phyloP scores from a whole-genome alignment of 768 basidiomycete species.

The Suillus subaureus region DNA sequence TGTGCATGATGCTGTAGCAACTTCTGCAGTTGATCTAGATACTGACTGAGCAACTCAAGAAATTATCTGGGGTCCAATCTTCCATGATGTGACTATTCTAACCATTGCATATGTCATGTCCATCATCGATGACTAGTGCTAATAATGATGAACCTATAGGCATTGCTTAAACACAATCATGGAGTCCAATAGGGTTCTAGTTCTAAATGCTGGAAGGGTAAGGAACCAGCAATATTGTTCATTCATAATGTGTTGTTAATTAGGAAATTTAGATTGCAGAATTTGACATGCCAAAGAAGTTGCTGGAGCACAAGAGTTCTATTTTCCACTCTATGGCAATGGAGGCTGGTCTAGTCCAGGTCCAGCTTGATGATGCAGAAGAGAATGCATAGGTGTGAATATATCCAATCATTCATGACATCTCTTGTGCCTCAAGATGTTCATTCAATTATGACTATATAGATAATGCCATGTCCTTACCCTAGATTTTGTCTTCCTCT shows the following conservation, averaged over 20 bases:
- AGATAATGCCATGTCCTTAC: background rate
- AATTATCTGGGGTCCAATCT: constrained; percentile 80
- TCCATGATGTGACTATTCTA: constrained; percentile 77
- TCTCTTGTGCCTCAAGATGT: too few relatives aligned
- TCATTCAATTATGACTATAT: background rate
- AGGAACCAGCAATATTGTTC: constrained; percentile 17
- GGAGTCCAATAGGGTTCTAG: constrained; percentile 78
- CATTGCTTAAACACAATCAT: constrained; percentile 85
- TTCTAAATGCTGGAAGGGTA: constrained; percentile 79
- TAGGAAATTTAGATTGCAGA: constrained; percentile 57
- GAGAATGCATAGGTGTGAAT: background rate
- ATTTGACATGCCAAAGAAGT: constrained; percentile 66
- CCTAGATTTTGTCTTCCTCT: background rate
- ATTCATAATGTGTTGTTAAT: background rate
- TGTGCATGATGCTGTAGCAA: constrained; percentile 48
- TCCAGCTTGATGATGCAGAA: constrained; percentile 1
- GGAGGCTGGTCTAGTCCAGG: constrained; percentile 56
- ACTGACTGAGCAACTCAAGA: constrained; percentile 89
- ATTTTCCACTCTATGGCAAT: constrained; percentile 64
- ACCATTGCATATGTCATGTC: constrained; percentile 72
- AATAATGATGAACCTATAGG: constrained; percentile 35
- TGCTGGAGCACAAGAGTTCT: constrained; percentile 60
- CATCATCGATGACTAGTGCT: background rate
- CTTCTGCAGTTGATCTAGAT: constrained; percentile 88
- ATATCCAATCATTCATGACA: background rate